A percentile compares a stretch with the other conserved stretches of the same genome.
phyloP scores from a whole-genome alignment of 2,329 filamentous ascomycete genomes.

The Colletotrichum abscissum region DNA sequence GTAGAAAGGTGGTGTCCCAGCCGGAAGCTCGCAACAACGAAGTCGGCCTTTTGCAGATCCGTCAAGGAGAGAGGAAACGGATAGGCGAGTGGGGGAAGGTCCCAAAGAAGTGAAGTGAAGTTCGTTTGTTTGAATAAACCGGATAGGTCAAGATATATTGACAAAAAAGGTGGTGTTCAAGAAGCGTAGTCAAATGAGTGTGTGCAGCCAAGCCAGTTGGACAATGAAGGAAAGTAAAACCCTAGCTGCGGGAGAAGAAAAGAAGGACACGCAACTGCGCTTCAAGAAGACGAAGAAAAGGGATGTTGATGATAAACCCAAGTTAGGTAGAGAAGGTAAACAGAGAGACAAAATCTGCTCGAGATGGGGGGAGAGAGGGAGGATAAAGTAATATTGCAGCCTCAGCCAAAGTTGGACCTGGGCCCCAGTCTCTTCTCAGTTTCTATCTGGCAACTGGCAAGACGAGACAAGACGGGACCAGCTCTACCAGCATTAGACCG shows the following conservation, averaged over 20 bases:
- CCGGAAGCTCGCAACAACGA: slow-evolving; percentile 34
- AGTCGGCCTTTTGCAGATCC: slow-evolving; percentile 34
- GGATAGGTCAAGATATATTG: slow-evolving; percentile 38
- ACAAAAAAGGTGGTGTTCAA: slow-evolving; percentile 45
- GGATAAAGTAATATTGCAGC: slow-evolving; percentile 46
- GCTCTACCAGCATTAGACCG: slow-evolving; percentile 2
- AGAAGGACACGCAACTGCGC: slow-evolving; percentile 47
- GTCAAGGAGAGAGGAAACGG: slow-evolving; percentile 32
- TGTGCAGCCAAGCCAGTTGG: slow-evolving; percentile 70
- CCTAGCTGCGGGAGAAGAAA: slow-evolving; percentile 56
- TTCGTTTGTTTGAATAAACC: slow-evolving; percentile 37
- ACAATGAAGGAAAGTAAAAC: slow-evolving; percentile 54
- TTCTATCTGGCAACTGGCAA: slow-evolving; percentile 22
- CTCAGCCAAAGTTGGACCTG: slow-evolving; percentile 6
- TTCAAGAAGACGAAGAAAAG: slow-evolving; percentile 54
- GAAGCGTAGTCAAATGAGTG: slow-evolving; percentile 63
- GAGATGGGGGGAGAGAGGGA: slow-evolving; percentile 33
- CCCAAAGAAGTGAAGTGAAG: slow-evolving; percentile 35
- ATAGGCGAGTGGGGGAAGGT: slow-evolving; percentile 21
- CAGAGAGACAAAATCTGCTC: slow-evolving; percentile 37
- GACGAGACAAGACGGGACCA: slow-evolving; percentile 30
- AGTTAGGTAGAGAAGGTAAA: slow-evolving; percentile 42
- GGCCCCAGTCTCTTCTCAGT: not conserved
- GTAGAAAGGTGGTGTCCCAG: slow-evolving; percentile 26
- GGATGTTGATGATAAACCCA: slow-evolving; percentile 41